Evolutionary conservation across 345 rosid genomes (phyloP), one percentile per base, ranked within the genome.

Genomic region (Melastoma malabathricum): DNA sequence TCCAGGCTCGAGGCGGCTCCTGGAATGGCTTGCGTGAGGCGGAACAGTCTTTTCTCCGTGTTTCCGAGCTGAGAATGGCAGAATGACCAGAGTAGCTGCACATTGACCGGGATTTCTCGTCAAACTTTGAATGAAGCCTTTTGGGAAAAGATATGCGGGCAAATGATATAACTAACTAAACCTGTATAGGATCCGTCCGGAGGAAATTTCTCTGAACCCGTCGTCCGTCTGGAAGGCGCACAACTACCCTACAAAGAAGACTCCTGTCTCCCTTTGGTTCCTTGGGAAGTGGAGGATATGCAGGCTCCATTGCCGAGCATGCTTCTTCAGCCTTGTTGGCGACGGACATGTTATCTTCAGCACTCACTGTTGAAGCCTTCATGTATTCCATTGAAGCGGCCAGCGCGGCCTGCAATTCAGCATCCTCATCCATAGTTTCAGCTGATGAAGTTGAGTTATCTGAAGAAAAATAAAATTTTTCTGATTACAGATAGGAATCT

Each of bases 201-300:
- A 85, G 71, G 69, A 93, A 93, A 59, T 73, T 85, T 54, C 99
- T 76, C 72, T 93, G 95, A 48, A 74, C 68, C 68, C 94, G 83
- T 50, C 72, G 86, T 44, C 99, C 99, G 59, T 79, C 85, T n/a
- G 99, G 99, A 54, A 93, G 81, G 59, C 99, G 94, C 19, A 93
- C 67, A 57, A 95, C 97, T 52, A 93, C 88, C 75, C 94, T 77
- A 67, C 99, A 93, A 43, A 80, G 63, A 18, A 81, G 64, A 50
- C 71, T 78, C 52, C 80, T 80, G 56, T 93, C 92, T 31, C 79
- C 83, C 25, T 74, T 85, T 15, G 97, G 92, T 69, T 93, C 97
- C 65, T 83, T 89, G 15, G 89, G 89, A 15, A 93, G 75, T 50
- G 85, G 72, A 22, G 84, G 99, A 61, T 73, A 93, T 16, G 67